Base-by-base conservation (phyloP, 345 rosid species). In the Barbarea vulgaris region DNA sequence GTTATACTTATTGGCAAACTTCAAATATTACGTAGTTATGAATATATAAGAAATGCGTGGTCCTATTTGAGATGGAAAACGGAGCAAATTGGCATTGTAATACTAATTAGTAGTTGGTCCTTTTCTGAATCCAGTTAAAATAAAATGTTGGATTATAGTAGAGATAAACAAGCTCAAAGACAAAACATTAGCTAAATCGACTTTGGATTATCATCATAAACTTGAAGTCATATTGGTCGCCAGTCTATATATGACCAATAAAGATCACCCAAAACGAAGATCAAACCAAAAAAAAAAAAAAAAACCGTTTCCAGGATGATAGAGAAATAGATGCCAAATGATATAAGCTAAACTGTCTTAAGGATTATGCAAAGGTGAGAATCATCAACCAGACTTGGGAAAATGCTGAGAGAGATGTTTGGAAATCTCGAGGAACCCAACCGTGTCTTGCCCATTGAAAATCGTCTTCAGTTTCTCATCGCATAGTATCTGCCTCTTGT, bases 391-490 rank as follows among this genome's bases (percentile, higher is more conserved):
- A 13, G 88, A 37, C 83, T 90, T 90, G 74, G 86, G 77, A 77
- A 93, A 93, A 74, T 93, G 95, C 28, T 33, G 75, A 39, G 89
- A 37, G 69, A 88, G 76, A 79, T 83, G 72, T 73, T 88, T 90
- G 0, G 81, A 84, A 44, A 93, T 85, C 87, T 93, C 98, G 65
- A 90, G 73, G 78, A 93, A 85, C 22, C 84, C 85, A 7, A 93
- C 88, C n/a, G 77, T 84, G 22, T 86, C 89, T 75, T 82, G 87
- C 53, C 89, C 93, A 46, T 80, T 80, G 13, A 90, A 90, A 51
- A 93, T 70, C 28, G 81, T 63, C 93, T 93, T 93, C 39, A 93
- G 84, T 83, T 91, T 86, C 50, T 27, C 89, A 62, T 93, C 97
- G 75, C 98, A 93, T 22, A 79, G 14, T 66, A 93, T 88, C 83